A percentile compares a stretch with the other conserved stretches of the same genome.
Conservation (phyloP, 495 filamentous ascomycete species). For the Penicillium turbatum region DNA sequence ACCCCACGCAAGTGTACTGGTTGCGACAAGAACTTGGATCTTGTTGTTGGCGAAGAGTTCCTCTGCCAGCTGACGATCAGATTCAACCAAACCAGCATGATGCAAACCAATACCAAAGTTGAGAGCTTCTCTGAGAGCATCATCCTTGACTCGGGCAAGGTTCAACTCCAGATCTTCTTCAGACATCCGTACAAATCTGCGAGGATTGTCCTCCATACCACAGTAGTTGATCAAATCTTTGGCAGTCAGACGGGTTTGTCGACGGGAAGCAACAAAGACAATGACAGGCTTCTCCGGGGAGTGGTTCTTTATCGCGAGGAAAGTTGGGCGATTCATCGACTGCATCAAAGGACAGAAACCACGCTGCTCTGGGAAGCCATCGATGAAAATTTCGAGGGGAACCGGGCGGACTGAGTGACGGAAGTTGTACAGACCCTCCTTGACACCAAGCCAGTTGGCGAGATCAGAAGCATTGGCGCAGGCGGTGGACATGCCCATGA, state of each 20-base stretch:
- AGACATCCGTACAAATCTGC: slow-evolving; percentile 86
- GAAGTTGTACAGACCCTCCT: slow-evolving; percentile 96
- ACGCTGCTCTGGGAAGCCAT: slow-evolving; percentile 91
- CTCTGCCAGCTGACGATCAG: slow-evolving; percentile 83
- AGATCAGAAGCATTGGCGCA: slow-evolving; percentile 94
- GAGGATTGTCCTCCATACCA: slow-evolving; percentile 96
- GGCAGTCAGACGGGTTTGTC: slow-evolving; percentile 91
- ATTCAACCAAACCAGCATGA: slow-evolving; percentile 94
- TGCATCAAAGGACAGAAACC: slow-evolving; percentile 99
- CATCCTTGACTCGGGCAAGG: slow-evolving; percentile 82
- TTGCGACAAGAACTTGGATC: slow-evolving; percentile 96
- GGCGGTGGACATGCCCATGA: slow-evolving; percentile 97
- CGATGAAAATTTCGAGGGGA: slow-evolving; percentile 91
- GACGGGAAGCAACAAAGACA: slow-evolving; percentile 93
- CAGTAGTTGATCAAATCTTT: slow-evolving; percentile 96
- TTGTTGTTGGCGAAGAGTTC: slow-evolving; percentile 97
- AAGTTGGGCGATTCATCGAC: slow-evolving; percentile 97
- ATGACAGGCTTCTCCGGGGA: slow-evolving; percentile 96
- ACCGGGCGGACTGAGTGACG: slow-evolving; percentile 96
- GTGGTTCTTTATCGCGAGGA: slow-evolving; percentile 92
- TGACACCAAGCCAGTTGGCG: slow-evolving; percentile 95
- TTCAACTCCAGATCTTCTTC: slow-evolving; percentile 90
- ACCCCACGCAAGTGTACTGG: slow-evolving; percentile 95
- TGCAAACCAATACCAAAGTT: slow-evolving; percentile 96
- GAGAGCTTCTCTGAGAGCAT: slow-evolving; percentile 82